Percentiles rank a stretch among this genome's conserved stretches.
These are phyloP conservation scores for Sporothrix variecibatus DNA, from an alignment of 2,329 filamentous ascomycete genomes.

Conservation along the genomic window DNA sequence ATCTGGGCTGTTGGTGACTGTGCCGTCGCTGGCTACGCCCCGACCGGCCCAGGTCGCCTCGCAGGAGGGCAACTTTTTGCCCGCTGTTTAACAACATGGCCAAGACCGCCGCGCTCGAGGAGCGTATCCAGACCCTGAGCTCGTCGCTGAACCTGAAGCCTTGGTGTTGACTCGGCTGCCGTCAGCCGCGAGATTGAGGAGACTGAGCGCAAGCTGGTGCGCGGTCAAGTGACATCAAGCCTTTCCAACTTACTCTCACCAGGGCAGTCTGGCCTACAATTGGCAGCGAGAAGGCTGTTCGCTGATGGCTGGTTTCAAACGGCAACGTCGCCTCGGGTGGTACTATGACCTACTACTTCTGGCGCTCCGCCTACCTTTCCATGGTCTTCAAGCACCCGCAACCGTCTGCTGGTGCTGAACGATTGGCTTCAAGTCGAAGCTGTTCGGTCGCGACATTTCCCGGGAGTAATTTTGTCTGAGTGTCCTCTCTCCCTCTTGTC, in stretches of 20 bases:
- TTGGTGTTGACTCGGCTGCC: slow-evolving; percentile 66
- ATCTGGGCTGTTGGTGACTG: slow-evolving; percentile 99
- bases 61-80: slow-evolving; percentile 96
- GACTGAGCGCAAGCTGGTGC: slow-evolving; percentile 81
- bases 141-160: slow-evolving; percentile 61
- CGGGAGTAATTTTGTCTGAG: slow-evolving; percentile 60
- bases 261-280: slow-evolving; percentile 98
- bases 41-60: slow-evolving; percentile 95
- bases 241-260: slow-evolving; percentile 98
- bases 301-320: slow-evolving; percentile 98
- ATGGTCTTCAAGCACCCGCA: slow-evolving; percentile 99
- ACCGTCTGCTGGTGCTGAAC: slow-evolving; percentile 86
- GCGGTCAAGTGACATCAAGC: slow-evolving; percentile 92
- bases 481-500: neutral
- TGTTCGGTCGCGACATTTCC: slow-evolving; percentile 93
- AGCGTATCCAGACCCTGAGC: slow-evolving; percentile 70
- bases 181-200: slow-evolving; percentile 75
- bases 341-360: slow-evolving; percentile 95
- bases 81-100: slow-evolving; percentile 98
- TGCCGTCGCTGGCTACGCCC: slow-evolving; percentile 94
- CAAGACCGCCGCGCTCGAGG: slow-evolving; percentile 82
- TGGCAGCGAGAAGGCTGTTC: slow-evolving; percentile 93
- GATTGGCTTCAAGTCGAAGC: slow-evolving; percentile 97
- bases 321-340: slow-evolving; percentile 94
- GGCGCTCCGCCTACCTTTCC: slow-evolving; percentile 95